phyloP scores from a whole-genome alignment of 1,284 basidiomycete genomes.

The Puccinia polysora region DNA sequence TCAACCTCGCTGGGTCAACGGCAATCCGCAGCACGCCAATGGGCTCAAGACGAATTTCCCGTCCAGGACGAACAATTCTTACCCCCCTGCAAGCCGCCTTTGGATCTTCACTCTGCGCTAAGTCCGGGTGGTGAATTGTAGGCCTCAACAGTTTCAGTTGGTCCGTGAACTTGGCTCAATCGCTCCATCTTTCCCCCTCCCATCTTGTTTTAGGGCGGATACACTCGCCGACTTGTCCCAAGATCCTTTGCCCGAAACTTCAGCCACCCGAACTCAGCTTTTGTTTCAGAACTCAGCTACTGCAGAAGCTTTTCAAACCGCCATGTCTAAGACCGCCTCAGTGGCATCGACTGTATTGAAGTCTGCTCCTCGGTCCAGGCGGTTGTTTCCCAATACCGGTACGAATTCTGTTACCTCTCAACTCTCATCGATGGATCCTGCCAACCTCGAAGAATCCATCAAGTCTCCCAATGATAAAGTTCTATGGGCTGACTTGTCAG shows the following conservation, averaged over 20 bases:
- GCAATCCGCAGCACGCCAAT: background rate
- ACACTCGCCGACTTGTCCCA: background rate
- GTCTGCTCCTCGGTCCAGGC: constrained; percentile 12
- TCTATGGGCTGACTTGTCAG: constrained; percentile 14
- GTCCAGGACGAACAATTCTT: constrained; percentile 6
- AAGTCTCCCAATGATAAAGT: background rate
- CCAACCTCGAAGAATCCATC: background rate
- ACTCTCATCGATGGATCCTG: background rate
- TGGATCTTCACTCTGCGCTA: constrained; percentile 5
- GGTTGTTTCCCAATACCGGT: background rate
- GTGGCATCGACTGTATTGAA: constrained; percentile 15
- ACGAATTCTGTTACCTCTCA: background rate
- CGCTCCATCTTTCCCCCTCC: background rate
- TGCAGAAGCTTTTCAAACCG: constrained; percentile 8
- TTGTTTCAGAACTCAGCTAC: constrained; percentile 1
- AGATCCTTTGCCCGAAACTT: constrained; percentile 18
- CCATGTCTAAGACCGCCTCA: constrained; percentile 27
- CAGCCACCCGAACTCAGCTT: constrained; percentile 4
- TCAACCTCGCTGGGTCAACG: background rate
- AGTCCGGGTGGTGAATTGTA: constrained; percentile 22
- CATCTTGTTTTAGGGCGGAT: background rate
- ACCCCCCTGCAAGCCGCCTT: constrained; percentile 8
- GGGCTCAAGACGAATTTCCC: background rate
- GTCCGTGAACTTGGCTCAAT: background rate
- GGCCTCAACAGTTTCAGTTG: background rate